Evolutionary conservation across 2,329 filamentous ascomycete species (phyloP).

Genomic region (Hypoxylon sp.): DNA sequence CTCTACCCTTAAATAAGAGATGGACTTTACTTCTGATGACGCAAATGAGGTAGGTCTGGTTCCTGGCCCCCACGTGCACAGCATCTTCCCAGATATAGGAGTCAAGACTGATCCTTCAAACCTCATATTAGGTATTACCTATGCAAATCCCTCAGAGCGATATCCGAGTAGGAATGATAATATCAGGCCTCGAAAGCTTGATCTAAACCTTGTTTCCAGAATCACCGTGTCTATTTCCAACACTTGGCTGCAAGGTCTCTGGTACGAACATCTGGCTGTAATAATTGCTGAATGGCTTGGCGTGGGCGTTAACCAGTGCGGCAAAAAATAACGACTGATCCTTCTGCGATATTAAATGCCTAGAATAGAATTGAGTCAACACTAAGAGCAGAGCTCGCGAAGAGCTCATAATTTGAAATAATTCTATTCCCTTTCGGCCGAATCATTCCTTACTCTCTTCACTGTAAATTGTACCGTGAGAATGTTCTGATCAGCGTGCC

Average conservation of each 20-base stretch:
- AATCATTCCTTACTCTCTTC: not conserved
- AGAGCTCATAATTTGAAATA: not conserved
- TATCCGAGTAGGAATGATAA: not conserved
- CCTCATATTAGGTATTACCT: not conserved
- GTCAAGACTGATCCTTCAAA: conserved; percentile 1
- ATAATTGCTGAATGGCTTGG: not conserved
- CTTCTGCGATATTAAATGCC: not conserved
- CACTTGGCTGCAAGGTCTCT: not conserved
- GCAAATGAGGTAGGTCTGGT: not conserved
- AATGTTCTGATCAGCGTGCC: too few relatives aligned
- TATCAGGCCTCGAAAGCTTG: not conserved
- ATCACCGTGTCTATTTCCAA: not conserved
- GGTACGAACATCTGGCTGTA: not conserved
- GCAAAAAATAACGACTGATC: not conserved
- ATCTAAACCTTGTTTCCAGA: not conserved
- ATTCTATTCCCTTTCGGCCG: not conserved
- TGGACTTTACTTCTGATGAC: not conserved
- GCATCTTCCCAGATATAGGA: not conserved
- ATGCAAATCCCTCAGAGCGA: not conserved
- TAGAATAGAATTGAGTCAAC: not conserved
- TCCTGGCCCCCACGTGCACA: not conserved
- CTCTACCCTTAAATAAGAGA: too few relatives aligned
- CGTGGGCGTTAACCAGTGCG: not conserved
- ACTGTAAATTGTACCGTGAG: not conserved
- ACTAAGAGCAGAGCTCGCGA: not conserved